Evolutionary conservation across 2,329 filamentous ascomycete genomes (phyloP), one percentile per base, ranked within the genome.

Genomic region (Aplosporella prunicola): DNA sequence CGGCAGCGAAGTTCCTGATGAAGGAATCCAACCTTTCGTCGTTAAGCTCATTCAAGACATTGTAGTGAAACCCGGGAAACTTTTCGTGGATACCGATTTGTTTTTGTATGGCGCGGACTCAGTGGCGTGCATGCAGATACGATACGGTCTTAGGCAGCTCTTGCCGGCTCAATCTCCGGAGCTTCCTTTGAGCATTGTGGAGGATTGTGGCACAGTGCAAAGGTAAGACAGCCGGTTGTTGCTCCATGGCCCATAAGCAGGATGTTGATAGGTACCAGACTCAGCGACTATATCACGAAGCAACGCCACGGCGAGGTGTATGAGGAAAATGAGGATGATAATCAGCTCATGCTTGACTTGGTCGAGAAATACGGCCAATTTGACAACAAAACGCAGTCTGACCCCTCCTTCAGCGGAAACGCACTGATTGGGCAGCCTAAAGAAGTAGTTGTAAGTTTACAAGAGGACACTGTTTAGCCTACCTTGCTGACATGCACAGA

Each of bases 51-150:
- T 60, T 9, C 22, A 46, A n/a, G 42, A 44, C 13, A 42, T 51
- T 22, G 43, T 52, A 24, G 38, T 18, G 26, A 38, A 26, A 6
- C 11, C 28, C 3, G 14, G 13, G 9, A 18, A 15, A 9, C 22
- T 60, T 14, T 47, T 42, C 3, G 42, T 62, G 1, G 53, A 67
- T 6, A 57, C 62, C 2, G 74, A 80, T 46, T 52, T 80, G 1
- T 79, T 74, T 44, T 61, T 63, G 0, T 68, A 69, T 43, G 75
- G 76, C 0, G 66, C 80, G 0, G 75, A 80, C 49, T 81, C 77
- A 0, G 67, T 74, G 2, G 65, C 68, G 0, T 71, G 68, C 35
- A 68, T 75, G 42, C 69, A 70, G 38, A 64, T 78, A 14, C 56
- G 70, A 11, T 51, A 53, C 22, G 51, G 53, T 9, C 44, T 67